Base-by-base conservation (phyloP, 805 yeast species). In the Limtongia smithiae region DNA sequence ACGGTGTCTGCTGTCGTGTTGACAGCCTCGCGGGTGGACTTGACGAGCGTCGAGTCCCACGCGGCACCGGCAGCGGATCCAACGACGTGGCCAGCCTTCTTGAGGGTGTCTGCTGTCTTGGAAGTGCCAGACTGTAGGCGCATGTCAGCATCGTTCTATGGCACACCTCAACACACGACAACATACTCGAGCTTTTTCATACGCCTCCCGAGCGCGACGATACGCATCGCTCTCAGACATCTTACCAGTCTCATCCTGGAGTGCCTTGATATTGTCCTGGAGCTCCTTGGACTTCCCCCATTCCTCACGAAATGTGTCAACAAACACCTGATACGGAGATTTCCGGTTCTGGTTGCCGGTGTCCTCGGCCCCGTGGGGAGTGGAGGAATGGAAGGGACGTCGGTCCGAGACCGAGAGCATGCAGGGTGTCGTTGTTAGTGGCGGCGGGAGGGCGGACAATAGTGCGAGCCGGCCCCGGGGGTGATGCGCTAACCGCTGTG, bases 21-120 rank as follows among this genome's bases (percentile, higher is more conserved):
- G n/a, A 88, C 91, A 0, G 89, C 88, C 37, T 80, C 75, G 62
- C 97, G 78, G n/a, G 96, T 90, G 41, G 83, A 84, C 66, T 83
- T 81, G 53, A 95, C 93, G 37, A 91, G 85, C 21, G 93, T 86
- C 1, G 96, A 88, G 54, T 93, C 96, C 98, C 98, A 93, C 1
- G 97, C 96, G 51, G 82, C 83, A 34, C 78, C 74, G 3, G 96
- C 97, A 38, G 82, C 95, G 50, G 78, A 83, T 46, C 96, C 97
- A 31, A 93, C 88, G 34, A 82, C 91, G 61, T 85, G 87, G n/a
- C 97, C 97, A 4, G 97, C 93, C 69, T 85, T 85, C 62, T 80
- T 78, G 47, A 87, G 79, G 37, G 88, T 83, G 65, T 85, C 79
- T 12, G 85, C 82, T 5, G 82, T 77, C 33, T 85, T 85, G 17